Conservation (phyloP, 2,329 filamentous ascomycete genomes). For the Cordyceps javanica region DNA sequence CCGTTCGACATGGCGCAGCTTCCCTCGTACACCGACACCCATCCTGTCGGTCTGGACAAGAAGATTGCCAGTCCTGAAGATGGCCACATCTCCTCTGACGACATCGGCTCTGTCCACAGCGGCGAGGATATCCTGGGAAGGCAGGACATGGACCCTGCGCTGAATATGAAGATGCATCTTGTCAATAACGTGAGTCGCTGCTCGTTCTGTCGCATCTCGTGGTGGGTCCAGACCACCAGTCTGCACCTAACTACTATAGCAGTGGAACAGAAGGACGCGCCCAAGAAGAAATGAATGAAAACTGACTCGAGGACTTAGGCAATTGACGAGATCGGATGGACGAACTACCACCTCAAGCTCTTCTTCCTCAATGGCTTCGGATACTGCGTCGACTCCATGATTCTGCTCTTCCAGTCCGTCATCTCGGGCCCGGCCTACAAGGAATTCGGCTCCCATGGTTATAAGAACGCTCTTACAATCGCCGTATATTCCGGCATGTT, state of each 20-base stretch:
- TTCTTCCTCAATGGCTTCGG: slow-evolving; percentile 59
- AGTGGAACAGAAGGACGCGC: not conserved
- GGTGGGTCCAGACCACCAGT: not conserved
- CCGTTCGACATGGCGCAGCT: not conserved
- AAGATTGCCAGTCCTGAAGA: slow-evolving; percentile 6
- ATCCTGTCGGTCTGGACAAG: not conserved
- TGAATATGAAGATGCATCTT: slow-evolving; percentile 62
- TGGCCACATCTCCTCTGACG: not conserved
- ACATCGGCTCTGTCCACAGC: slow-evolving; percentile 16
- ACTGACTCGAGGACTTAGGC: slow-evolving; percentile 24
- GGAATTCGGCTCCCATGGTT: slow-evolving; percentile 52
- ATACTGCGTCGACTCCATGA: slow-evolving; percentile 42
- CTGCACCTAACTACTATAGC: not conserved
- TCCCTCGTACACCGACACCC: slow-evolving; percentile 4
- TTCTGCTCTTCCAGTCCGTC: slow-evolving; percentile 53
- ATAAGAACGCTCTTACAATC: slow-evolving; percentile 52
- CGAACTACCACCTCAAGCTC: slow-evolving; percentile 51
- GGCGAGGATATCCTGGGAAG: slow-evolving; percentile 47
- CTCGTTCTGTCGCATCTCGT: not conserved
- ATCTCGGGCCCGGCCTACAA: slow-evolving; percentile 51
- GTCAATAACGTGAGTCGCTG: slow-evolving; percentile 53
- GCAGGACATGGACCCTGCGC: slow-evolving; percentile 53
- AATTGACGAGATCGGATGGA: slow-evolving; percentile 57
- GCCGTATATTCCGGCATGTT: slow-evolving; percentile 53
- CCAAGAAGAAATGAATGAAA: not conserved